Conservation (phyloP, 306 rosid genomes). For the Pueraria montana region DNA sequence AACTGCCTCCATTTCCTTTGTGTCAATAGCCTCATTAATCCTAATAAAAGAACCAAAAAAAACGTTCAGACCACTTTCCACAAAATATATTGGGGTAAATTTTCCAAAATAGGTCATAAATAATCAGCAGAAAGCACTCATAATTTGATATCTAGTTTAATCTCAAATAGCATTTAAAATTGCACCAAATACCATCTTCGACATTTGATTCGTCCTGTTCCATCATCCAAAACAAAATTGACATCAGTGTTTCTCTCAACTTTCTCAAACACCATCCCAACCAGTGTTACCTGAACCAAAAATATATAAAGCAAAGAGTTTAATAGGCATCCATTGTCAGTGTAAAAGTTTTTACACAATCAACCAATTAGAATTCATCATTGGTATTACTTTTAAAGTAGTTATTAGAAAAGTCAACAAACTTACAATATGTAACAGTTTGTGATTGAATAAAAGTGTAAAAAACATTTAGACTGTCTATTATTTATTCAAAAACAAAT, state of each 20-base stretch:
- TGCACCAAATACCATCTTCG: conserved; percentile 80
- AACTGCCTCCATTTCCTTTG: conserved; percentile 80
- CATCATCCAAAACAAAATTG: conserved; percentile 75
- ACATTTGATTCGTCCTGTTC: conserved; percentile 85
- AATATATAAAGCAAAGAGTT: not conserved
- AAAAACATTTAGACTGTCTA: not conserved
- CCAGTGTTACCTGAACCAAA: conserved; percentile 57
- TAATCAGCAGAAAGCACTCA: not conserved
- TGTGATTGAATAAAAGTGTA: too few species aligned
- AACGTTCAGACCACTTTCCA: conserved; percentile 22
- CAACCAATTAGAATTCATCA: not conserved
- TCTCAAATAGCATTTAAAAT: conserved; percentile 11
- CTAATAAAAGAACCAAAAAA: conserved; percentile 51
- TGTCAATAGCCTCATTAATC: conserved; percentile 81
- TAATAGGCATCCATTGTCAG: not conserved
- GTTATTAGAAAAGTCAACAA: not conserved
- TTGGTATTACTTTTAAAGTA: not conserved
- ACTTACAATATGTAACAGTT: too few species aligned
- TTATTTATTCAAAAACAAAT: not conserved
- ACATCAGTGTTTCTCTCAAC: conserved; percentile 81
- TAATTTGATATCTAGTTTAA: not conserved
- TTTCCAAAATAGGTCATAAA: not conserved
- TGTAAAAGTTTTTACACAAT: not conserved
- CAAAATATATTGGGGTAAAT: not conserved
- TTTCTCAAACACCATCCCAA: conserved; percentile 82